Evolutionary conservation across 140 eudicot genomes (phyloP).

Genomic region (Stevia rebaudiana): DNA sequence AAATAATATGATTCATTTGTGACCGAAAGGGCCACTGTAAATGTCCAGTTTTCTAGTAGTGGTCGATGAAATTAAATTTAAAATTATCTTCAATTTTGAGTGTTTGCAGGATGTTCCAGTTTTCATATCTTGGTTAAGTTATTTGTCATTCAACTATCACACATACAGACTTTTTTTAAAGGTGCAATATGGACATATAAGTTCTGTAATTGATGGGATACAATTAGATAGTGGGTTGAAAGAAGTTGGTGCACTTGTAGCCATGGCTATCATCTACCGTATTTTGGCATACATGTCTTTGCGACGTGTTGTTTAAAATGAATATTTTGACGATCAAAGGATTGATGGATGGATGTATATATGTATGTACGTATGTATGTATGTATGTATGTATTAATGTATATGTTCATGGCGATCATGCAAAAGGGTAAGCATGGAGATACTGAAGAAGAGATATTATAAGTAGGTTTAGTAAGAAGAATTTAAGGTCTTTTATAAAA

Average conservation of each 20-base stretch:
- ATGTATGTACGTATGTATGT: not conserved
- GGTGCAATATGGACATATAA: conserved; percentile 66
- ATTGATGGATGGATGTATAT: not conserved
- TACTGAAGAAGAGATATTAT: not conserved
- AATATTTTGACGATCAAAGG: conserved; percentile 26
- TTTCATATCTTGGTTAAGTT: conserved; percentile 88
- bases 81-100: too few species aligned
- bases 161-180: conserved; percentile 83
- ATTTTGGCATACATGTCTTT: conserved; percentile 68
- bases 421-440: conserved; percentile 16
- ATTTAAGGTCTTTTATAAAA: not conserved
- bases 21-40: too few species aligned
- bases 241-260: conserved; percentile 54
- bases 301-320: conserved; percentile 36
- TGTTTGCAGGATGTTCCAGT: conserved; percentile 66
- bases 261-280: conserved; percentile 81
- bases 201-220: conserved; percentile 37
- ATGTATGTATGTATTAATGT: too few species aligned
- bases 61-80: too few species aligned
- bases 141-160: conserved; percentile 87
- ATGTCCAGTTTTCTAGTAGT: too few species aligned
- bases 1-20: too few species aligned
- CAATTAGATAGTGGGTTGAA: conserved; percentile 47
- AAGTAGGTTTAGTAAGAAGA: not conserved
- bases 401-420: not conserved